Base-by-base conservation (phyloP, 2,329 filamentous ascomycete genomes). In the Basipetospora chlamydospora region DNA sequence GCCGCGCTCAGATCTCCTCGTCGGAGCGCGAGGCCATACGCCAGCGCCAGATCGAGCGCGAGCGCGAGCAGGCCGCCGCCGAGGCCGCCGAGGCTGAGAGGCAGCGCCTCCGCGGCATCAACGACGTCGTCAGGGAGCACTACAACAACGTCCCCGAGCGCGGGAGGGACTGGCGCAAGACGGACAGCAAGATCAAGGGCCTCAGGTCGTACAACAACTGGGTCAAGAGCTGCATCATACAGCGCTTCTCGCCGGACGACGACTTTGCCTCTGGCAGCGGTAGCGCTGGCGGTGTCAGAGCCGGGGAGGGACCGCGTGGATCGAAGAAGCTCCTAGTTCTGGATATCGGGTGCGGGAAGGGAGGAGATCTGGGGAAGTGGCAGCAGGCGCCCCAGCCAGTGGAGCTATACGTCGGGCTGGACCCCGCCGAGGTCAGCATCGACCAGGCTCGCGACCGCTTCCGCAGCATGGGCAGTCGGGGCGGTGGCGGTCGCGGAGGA, bases 181-280 rank as follows among this genome's bases (percentile, higher is more conserved):
- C 85, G 6, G 86, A 93, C 50, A 93, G 83, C 56, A 80, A 83
- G 49, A 98, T 98, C 64, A 94, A 92, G 60, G 90, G 90, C 1
- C 64, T 98, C 37, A 76, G 90, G 37, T 84, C 81, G 46, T 90
- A 94, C 66, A 98, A 98, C 63, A 98, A 98, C 58, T 98, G 90
- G 90, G 73, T 98, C 60, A 98, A 98, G 66, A 94, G 85, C 52
- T 88, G 83, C 34, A 74, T 96, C 47, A 96, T 98, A 46, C 87
- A 96, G 54, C 95, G 94, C 54, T 96, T 95, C 60, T 85, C 84
- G 4, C 81, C 82, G 0, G 77, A 79, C 44, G 81, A 88, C 54
- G 77, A 83, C 42, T 77, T 78, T 45, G 63, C 70, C 1, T 72
- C 77, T 3, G 70, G 70, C 26, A 62, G 58, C 29, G 34, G 34